Evolutionary conservation across 2,329 filamentous ascomycete species (phyloP).

Genomic region (Penicillium hordei): DNA sequence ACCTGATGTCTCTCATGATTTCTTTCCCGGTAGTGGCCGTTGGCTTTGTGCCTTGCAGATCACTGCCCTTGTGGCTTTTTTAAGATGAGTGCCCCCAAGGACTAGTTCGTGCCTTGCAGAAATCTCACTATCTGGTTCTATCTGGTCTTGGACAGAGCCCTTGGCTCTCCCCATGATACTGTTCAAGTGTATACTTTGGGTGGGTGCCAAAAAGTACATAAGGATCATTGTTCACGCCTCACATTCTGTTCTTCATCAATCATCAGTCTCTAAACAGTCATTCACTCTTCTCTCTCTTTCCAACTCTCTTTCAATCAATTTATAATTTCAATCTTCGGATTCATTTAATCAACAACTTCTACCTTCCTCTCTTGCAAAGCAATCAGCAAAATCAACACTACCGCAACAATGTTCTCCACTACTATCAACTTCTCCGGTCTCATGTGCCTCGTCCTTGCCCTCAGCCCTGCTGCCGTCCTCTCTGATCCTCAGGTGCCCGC

Average conservation of each 20-base stretch:
- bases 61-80: slow-evolving; percentile 18
- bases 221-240: slow-evolving; percentile 12
- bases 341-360: slow-evolving; percentile 8
- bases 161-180: slow-evolving; percentile 15
- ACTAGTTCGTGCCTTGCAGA: slow-evolving; percentile 26
- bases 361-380: slow-evolving; percentile 1
- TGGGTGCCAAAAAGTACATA: slow-evolving; percentile 23
- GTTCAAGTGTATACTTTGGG: slow-evolving; percentile 6
- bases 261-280: slow-evolving; percentile 22
- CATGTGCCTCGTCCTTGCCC: slow-evolving; percentile 32
- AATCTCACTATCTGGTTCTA: slow-evolving; percentile 3
- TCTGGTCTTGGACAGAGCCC: slow-evolving; percentile 16
- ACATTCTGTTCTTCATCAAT: slow-evolving; percentile 11
- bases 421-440: slow-evolving; percentile 30
- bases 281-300: slow-evolving; percentile 16
- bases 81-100: slow-evolving; percentile 20
- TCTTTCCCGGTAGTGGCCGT: slow-evolving; percentile 6
- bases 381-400: not conserved
- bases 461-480: slow-evolving; percentile 30
- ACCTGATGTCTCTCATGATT: slow-evolving; percentile 20
- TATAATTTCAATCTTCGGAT: slow-evolving; percentile 4
- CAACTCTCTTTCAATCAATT: slow-evolving; percentile 8
- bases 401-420: slow-evolving; percentile 26
- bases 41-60: slow-evolving; percentile 25
- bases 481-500: slow-evolving; percentile 28